Conservation (phyloP, 169 alveolate genomes). For the Eimeria tenella region DNA sequence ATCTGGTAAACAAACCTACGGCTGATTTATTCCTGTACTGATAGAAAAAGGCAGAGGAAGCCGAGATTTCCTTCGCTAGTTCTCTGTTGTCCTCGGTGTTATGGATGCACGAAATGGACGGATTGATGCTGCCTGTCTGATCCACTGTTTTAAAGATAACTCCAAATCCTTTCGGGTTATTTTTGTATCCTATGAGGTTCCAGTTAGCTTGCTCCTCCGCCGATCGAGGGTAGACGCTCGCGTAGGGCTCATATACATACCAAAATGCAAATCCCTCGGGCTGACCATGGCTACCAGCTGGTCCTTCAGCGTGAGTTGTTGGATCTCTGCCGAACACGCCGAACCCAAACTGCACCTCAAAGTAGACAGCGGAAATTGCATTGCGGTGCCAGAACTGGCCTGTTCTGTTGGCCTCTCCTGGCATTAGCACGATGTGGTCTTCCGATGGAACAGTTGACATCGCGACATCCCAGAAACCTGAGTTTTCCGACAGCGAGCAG, state of each 20-base stretch:
- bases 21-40: slow-evolving; percentile 57
- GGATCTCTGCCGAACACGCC: slow-evolving; percentile 79
- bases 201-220: slow-evolving; percentile 80
- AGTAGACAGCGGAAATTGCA: slow-evolving; percentile 82
- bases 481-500: too few species aligned
- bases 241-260: slow-evolving; percentile 83
- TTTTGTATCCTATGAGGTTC: slow-evolving; percentile 83
- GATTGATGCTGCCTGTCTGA: slow-evolving; percentile 77
- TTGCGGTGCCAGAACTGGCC: slow-evolving; percentile 86
- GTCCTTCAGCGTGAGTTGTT: slow-evolving; percentile 1
- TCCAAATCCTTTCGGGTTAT: slow-evolving; percentile 84
- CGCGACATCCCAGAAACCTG: slow-evolving; percentile 84
- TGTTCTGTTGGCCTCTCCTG: slow-evolving; percentile 82
- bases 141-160: slow-evolving; percentile 82
- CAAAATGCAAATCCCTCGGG: slow-evolving; percentile 86
- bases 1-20: not conserved
- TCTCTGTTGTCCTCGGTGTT: slow-evolving; percentile 62
- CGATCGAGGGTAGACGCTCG: slow-evolving; percentile 78
- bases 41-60: slow-evolving; percentile 68
- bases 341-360: slow-evolving; percentile 82
- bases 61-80: slow-evolving; percentile 55
- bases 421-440: slow-evolving; percentile 82
- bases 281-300: slow-evolving; percentile 25
- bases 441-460: slow-evolving; percentile 84
- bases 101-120: slow-evolving; percentile 82